Evolutionary conservation across 495 filamentous ascomycete genomes (phyloP), one percentile per base, ranked within the genome.

Genomic region (Hapsidospora chrysogenum): DNA sequence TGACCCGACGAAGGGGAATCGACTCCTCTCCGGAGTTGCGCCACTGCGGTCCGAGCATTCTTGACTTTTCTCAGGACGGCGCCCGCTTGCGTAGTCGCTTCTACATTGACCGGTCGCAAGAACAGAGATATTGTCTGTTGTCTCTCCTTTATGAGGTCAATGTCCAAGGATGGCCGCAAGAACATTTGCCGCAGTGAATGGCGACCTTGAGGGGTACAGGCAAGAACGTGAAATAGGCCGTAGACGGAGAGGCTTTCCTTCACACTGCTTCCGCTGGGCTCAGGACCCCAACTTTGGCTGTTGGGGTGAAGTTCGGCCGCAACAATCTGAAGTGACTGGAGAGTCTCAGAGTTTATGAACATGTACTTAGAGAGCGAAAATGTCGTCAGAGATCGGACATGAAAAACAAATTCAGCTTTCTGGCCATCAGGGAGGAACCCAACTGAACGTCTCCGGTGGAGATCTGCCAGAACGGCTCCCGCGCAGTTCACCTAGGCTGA

Each of bases 201-300:
- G 45, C 76, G 83, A 2, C 92, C 89, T 44, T 94, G 82, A 4
- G 83, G 74, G 2, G 83, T 93, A 21, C 67, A 70, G 28, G 92
- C 80, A 39, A 87, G 61, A 26, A 77, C 66, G 29, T 78, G 71
- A 41, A 92, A 85, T 9, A 92, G 61, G 3, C 85, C 89, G 42
- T 80, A 92, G 1, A 97, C 55, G 2, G 86, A 94, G n/a, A 95
- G 67, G 6, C 75, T 78, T 51, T 95, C 85, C 50, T 94, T 95
- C 0, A 76, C 70, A 10, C 76, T 77, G 0, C 77, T 76, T 6
- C 67, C 63, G 4, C 68, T 74, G 41, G 57, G 73, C 9, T 66
- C 72, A 9, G 80, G 76, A 1, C 80, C 83, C 53, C 85, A 80
- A 47, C 78, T 81, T 31, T 89, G 78, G 29, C 74, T 73, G 40